A percentile compares a stretch with the other conserved stretches of the same genome.
phyloP scores from a whole-genome alignment of 2,329 filamentous ascomycete species.

The Ophiostoma novo-ulmi region DNA sequence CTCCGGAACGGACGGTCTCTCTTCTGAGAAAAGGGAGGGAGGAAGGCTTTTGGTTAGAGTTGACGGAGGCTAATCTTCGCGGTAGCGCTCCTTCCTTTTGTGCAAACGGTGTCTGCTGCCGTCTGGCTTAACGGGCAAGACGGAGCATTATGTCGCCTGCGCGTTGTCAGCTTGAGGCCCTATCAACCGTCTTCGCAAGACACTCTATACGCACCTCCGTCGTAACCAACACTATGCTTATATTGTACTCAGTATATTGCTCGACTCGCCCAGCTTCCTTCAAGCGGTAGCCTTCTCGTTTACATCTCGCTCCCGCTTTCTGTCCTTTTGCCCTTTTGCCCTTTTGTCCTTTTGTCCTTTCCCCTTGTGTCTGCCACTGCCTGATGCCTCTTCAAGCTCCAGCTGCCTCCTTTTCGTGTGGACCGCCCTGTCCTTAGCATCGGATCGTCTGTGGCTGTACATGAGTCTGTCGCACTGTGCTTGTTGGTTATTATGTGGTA shows the following conservation, averaged over 20 bases:
- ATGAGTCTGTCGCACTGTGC: neutral
- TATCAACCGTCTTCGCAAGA: neutral
- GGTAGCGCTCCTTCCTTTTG: neutral
- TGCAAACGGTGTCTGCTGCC: neutral
- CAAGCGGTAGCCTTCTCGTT: neutral
- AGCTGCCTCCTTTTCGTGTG: conserved; percentile 14
- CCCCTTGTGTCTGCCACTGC: neutral
- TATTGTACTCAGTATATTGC: neutral
- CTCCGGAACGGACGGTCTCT: conserved; percentile 7
- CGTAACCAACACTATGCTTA: neutral
- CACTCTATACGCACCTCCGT: neutral
- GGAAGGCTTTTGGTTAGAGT: neutral
- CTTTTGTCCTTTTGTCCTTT: neutral
- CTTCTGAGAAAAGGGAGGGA: neutral
- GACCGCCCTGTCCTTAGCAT: conserved; percentile 3
- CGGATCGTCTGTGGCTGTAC: conserved; percentile 11
- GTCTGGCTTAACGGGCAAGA: neutral
- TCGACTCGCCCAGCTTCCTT: too few species aligned
- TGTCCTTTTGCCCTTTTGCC: neutral
- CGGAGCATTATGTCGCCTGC: neutral
- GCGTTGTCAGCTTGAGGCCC: neutral
- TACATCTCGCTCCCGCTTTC: conserved; percentile 3
- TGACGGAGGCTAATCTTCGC: neutral
- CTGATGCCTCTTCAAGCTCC: neutral
- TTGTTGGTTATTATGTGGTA: neutral